Conservation (phyloP, 805 yeast species). For the Candida koratica region DNA sequence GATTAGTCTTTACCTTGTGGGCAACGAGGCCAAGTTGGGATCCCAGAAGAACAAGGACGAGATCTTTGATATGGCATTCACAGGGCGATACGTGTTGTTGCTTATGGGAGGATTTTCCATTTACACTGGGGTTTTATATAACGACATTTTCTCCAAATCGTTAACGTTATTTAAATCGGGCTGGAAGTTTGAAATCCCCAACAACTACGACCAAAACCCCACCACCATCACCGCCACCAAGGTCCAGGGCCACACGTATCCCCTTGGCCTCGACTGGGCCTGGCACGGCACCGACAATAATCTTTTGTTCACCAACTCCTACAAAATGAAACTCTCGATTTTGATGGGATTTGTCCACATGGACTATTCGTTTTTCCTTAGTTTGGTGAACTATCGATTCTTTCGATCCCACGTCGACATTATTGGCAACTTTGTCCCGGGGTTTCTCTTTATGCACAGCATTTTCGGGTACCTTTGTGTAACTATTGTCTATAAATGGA, state of each 20-base stretch:
- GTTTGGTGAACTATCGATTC: conserved; percentile 58
- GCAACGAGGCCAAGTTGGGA: conserved; percentile 50
- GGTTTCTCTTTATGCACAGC: conserved; percentile 69
- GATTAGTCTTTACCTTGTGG: conserved; percentile 52
- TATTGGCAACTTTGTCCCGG: conserved; percentile 70
- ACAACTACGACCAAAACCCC: conserved; percentile 34
- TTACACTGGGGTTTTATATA: conserved; percentile 70
- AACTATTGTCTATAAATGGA: conserved; percentile 72
- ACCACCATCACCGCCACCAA: conserved; percentile 46
- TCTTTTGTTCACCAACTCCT: conserved; percentile 64
- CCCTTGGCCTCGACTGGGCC: conserved; percentile 64
- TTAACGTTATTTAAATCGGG: conserved; percentile 66
- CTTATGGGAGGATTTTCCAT: conserved; percentile 71
- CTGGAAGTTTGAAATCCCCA: conserved; percentile 62
- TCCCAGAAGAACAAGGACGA: conserved; percentile 61
- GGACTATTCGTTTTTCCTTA: conserved; percentile 66
- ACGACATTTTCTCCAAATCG: conserved; percentile 67
- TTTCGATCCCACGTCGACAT: conserved; percentile 62
- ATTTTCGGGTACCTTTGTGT: conserved; percentile 68
- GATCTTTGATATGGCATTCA: conserved; percentile 72
- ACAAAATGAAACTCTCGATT: conserved; percentile 73
- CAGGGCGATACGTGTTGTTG: conserved; percentile 64
- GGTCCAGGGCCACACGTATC: conserved; percentile 45
- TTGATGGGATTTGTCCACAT: conserved; percentile 73
- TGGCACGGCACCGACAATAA: conserved; percentile 83